Percentiles rank a stretch among this genome's conserved stretches.
These are phyloP conservation scores for Penicillium sp. DNA, from an alignment of 2,329 filamentous ascomycete genomes.

Conservation along the genomic window DNA sequence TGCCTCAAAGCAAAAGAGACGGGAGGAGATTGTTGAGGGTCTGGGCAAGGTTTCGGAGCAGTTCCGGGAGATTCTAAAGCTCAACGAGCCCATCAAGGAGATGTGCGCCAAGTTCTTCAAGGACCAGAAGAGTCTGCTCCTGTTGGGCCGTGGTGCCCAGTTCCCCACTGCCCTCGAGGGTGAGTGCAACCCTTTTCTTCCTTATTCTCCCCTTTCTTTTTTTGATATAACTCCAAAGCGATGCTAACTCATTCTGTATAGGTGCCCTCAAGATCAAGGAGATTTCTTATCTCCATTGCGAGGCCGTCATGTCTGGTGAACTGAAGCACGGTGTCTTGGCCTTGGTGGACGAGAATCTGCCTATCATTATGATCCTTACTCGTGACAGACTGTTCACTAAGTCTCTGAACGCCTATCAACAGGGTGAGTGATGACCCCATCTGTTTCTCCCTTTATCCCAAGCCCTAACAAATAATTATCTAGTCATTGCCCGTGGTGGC, in stretches of 20 bases:
- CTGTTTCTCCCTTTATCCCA: slow-evolving; percentile 7
- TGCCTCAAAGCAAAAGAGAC: slow-evolving; percentile 86
- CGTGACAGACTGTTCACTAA: slow-evolving; percentile 96
- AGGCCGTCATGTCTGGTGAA: slow-evolving; percentile 99
- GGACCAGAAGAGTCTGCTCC: slow-evolving; percentile 92
- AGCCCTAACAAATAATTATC: slow-evolving; percentile 28
- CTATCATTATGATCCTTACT: slow-evolving; percentile 99
- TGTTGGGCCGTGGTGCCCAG: slow-evolving; percentile 92
- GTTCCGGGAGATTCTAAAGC: slow-evolving; percentile 86
- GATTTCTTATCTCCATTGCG: slow-evolving; percentile 98
- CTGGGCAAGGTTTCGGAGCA: slow-evolving; percentile 83
- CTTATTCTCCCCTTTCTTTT: slow-evolving; percentile 12
- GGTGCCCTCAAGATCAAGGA: slow-evolving; percentile 99
- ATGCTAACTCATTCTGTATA: slow-evolving; percentile 18
- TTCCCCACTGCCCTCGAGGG: slow-evolving; percentile 93
- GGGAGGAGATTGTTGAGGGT: slow-evolving; percentile 95
- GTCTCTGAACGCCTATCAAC: slow-evolving; percentile 99
- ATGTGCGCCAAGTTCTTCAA: slow-evolving; percentile 91
- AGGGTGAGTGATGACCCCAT: slow-evolving; percentile 58
- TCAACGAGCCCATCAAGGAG: slow-evolving; percentile 91
- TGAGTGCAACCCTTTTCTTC: slow-evolving; percentile 28
- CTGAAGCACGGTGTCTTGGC: slow-evolving; percentile 98
- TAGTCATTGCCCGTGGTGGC: slow-evolving; percentile 90
- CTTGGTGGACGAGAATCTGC: slow-evolving; percentile 95
- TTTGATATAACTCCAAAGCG: background rate